Conservation (phyloP, 2,329 filamentous ascomycete species). For the Fusarium nematophilum region DNA sequence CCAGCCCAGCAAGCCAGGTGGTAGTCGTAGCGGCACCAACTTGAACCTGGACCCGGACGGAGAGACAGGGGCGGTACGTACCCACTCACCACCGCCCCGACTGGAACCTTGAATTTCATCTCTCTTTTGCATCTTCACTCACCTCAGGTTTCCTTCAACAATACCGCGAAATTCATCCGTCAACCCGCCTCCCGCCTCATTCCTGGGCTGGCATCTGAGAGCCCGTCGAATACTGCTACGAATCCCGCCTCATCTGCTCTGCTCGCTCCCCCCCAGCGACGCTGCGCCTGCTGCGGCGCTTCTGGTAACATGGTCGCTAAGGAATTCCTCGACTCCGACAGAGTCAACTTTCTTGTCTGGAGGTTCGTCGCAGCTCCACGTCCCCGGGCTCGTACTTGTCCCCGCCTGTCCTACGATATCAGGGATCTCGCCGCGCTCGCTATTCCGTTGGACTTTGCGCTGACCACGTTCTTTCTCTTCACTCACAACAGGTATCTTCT, state of each 20-base stretch:
- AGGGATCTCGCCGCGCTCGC: conserved; percentile 15
- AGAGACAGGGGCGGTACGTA: conserved; percentile 42
- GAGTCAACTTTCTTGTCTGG: conserved; percentile 78
- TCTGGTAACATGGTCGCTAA: conserved; percentile 61
- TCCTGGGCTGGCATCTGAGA: conserved; percentile 32
- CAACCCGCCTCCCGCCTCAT: conserved; percentile 33
- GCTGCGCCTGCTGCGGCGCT: conserved; percentile 49
- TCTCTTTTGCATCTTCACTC: conserved; percentile 50
- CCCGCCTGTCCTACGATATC: conserved; percentile 18
- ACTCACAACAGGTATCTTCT: conserved; percentile 63
- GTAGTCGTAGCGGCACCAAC: conserved; percentile 22
- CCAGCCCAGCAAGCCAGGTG: conserved; percentile 27
- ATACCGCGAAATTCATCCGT: conserved; percentile 24
- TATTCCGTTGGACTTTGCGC: conserved; percentile 27
- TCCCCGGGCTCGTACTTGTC: conserved; percentile 36
- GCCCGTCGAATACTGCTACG: conserved; percentile 26
- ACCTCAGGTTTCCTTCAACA: conserved; percentile 15
- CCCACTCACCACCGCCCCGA: conserved; percentile 43
- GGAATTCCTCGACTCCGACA: conserved; percentile 73
- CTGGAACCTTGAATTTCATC: conserved; percentile 49
- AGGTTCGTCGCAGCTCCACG: conserved; percentile 64
- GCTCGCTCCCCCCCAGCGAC: conserved; percentile 40
- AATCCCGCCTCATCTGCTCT: conserved; percentile 18
- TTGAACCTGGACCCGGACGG: neutral
- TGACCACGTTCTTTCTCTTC: conserved; percentile 31